Base-by-base conservation (phyloP, 2,329 filamentous ascomycete genomes). In the Aspergillus sp. region DNA sequence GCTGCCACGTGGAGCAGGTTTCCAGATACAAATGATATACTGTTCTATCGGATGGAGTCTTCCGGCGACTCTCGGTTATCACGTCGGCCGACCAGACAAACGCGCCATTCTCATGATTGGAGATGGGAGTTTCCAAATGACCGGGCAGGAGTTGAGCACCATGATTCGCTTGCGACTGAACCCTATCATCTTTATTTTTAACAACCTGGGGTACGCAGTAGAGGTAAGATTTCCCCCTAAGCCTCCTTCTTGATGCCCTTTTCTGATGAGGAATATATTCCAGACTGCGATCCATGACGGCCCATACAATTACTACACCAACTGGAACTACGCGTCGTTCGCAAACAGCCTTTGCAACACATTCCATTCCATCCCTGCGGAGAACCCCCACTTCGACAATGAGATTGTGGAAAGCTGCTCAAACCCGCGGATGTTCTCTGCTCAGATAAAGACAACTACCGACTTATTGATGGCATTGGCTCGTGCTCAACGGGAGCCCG, bases 61-160 rank as follows among this genome's bases (percentile, higher is more conserved):
- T 3, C 53, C 50, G 1, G 53, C 55, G 0, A 43, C 42, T 2
- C 17, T 52, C 2, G 53, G 53, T 1, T 49, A 17, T 17, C 48
- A 46, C 26, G 13, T 58, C 4, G 53, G 44, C 8, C 41, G 20
- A 8, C 43, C 45, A 3, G 24, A 49, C 9, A 42, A 43, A 10
- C 50, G 55, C 11, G 16, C 40, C 5, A 43, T 58, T 0, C n/a
- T 51, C 3, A 44, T 58, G 42, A 52, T 55, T 24, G 57, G 57
- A 2, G 57, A 59, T 19, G 57, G 54, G 5, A 55, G 54, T 8
- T 54, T 59, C 11, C 57, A 55, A 38, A 55, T 57, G 52, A 53
- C 52, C 4, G 48, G 43, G 1, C 57, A 59, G 35, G 52, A 52
- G 24, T 11, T 58, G 6, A 49, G 46, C 13, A 57, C 48, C 10